Evolutionary conservation across 2,329 filamentous ascomycete genomes (phyloP).

Genomic region (Arthrobotrys iridis): DNA sequence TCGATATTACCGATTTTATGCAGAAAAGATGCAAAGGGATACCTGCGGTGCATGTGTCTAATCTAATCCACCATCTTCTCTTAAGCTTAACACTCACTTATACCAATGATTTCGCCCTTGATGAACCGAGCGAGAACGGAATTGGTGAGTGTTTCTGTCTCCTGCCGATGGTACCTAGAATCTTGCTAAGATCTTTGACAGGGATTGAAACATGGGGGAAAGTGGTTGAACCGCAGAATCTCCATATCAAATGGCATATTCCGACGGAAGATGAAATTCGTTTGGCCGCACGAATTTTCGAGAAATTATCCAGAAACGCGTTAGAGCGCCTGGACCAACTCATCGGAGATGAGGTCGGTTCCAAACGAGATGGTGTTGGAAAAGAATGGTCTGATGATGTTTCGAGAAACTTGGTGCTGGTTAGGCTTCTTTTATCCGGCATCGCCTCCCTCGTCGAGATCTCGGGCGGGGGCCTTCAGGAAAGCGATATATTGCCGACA

Average conservation of each 20-base stretch:
- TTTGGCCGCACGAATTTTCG: conserved; percentile 89
- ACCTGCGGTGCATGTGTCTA: conserved; percentile 94
- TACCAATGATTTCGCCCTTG: conserved; percentile 86
- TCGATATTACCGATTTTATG: conserved; percentile 94
- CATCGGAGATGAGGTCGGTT: conserved; percentile 80
- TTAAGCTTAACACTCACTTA: conserved; percentile 96
- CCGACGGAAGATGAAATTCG: conserved; percentile 81
- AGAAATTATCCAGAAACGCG: conserved; percentile 81
- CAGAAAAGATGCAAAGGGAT: conserved; percentile 93
- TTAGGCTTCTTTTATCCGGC: conserved; percentile 89
- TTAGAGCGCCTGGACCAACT: conserved; percentile 78
- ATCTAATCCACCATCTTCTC: conserved; percentile 94
- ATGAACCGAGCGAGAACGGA: conserved; percentile 72
- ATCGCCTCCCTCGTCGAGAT: conserved; percentile 89
- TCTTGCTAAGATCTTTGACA: conserved; percentile 26
- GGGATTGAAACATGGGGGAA: conserved; percentile 82
- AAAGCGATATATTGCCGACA: conserved; percentile 64
- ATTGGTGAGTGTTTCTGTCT: conserved; percentile 15
- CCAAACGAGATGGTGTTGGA: conserved; percentile 92
- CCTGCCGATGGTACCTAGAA: neutral
- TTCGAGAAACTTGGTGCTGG: conserved; percentile 84
- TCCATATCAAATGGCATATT: conserved; percentile 91
- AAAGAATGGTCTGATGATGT: conserved; percentile 99
- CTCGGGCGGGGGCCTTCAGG: conserved; percentile 66
- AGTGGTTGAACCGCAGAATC: conserved; percentile 75